These are phyloP conservation scores for Spiraea crenata DNA, from an alignment of 331 rosid species.

Conservation along the genomic window DNA sequence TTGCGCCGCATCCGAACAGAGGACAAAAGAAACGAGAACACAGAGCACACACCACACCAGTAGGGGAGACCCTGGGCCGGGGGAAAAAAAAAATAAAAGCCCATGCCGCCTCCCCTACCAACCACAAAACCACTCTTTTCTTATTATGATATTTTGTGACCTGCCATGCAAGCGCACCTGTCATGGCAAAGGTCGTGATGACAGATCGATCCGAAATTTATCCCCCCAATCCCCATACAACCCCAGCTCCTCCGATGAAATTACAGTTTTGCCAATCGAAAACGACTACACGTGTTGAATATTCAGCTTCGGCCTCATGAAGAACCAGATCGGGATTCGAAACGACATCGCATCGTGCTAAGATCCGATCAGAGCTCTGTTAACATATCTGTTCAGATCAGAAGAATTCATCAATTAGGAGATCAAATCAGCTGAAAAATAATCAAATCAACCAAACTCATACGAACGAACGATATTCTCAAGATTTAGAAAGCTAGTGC, in stretches of 20 bases:
- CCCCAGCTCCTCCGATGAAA: background rate
- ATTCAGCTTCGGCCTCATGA: background rate
- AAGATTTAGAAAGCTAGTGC: background rate
- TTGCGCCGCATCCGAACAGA: background rate
- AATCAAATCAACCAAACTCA: no score
- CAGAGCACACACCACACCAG: constrained; percentile 43
- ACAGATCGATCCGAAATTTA: constrained; percentile 31
- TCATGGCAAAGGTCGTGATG: constrained; percentile 98
- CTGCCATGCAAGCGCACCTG: constrained; percentile 99
- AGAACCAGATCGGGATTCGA: background rate
- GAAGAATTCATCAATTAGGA: no score
- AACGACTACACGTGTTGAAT: background rate
- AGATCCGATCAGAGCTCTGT: background rate
- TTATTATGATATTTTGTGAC: constrained; percentile 61
- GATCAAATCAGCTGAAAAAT: no score
- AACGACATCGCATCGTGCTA: background rate
- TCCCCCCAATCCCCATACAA: background rate
- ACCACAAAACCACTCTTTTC: constrained; percentile 36
- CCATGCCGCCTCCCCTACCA: constrained; percentile 74
- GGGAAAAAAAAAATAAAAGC: constrained; percentile 10
- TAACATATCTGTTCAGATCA: background rate
- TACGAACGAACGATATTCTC: no score
- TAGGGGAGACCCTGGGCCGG: constrained; percentile 62
- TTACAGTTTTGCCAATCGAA: background rate
- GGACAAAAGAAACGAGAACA: background rate